Conservation (phyloP, 805 yeast species). For the Barnettozyma salicaria region DNA sequence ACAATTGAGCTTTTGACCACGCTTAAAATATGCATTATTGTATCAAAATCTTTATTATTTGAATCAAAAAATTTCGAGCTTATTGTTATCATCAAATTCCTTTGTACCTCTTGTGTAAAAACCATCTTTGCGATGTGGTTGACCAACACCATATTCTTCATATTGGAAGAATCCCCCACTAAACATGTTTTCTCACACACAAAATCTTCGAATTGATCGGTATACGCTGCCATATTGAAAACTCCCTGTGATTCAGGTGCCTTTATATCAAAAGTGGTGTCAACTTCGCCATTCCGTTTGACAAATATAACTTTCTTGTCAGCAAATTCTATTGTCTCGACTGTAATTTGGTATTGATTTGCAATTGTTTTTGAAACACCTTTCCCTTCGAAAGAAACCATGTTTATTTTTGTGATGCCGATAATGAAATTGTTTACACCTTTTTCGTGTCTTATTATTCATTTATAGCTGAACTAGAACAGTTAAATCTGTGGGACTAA, state of each 20-base stretch:
- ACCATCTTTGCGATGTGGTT: conserved; percentile 22
- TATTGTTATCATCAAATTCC: conserved; percentile 19
- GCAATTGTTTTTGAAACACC: too few species aligned
- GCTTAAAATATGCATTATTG: conserved; percentile 14
- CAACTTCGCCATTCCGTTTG: conserved; percentile 36
- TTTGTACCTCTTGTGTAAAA: conserved; percentile 15
- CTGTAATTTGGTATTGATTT: too few species aligned
- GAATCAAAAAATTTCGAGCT: conserved; percentile 24
- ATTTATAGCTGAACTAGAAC: too few species aligned
- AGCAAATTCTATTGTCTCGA: conserved; percentile 27
- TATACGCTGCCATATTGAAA: conserved; percentile 4
- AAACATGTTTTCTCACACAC: conserved; percentile 28
- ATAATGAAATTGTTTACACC: too few species aligned
- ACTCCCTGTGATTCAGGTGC: conserved; percentile 20
- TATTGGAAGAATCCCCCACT: conserved; percentile 17
- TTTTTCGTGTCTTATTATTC: too few species aligned
- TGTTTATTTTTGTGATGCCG: too few species aligned
- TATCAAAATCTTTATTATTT: conserved; percentile 13
- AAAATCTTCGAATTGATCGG: conserved; percentile 35
- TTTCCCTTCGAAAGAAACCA: too few species aligned
- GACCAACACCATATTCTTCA: conserved; percentile 17
- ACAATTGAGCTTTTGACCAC: neutral
- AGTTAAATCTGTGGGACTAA: too few species aligned
- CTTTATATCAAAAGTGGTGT: conserved; percentile 21
- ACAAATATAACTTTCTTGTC: conserved; percentile 37